Conservation (phyloP, 2,329 filamentous ascomycete genomes). For the Xylariaceae sp. region DNA sequence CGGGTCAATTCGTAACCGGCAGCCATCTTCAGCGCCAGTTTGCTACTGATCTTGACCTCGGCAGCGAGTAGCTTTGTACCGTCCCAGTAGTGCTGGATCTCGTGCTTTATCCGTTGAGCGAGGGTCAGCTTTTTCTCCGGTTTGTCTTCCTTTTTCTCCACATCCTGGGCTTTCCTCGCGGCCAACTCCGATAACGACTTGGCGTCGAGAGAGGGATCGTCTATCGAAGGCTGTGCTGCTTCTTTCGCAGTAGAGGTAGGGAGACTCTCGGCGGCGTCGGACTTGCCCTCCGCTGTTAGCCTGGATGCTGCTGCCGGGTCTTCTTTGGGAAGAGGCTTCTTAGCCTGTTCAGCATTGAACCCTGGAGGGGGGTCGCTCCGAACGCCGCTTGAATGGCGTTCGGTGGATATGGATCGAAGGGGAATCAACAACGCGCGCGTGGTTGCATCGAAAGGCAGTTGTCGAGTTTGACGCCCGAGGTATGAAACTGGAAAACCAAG, state of each 20-base stretch:
- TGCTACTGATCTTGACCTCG: constrained; percentile 88
- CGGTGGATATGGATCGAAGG: constrained; percentile 51
- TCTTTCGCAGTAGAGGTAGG: constrained; percentile 19
- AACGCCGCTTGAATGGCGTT: constrained; percentile 48
- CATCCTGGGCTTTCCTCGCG: constrained; percentile 55
- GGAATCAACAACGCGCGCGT: constrained; percentile 55
- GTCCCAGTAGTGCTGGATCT: constrained; percentile 94
- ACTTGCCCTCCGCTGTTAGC: constrained; percentile 29
- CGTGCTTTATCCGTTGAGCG: constrained; percentile 91
- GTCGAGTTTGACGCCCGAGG: constrained; percentile 42
- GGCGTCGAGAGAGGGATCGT: constrained; percentile 33
- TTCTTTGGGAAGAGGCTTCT: constrained; percentile 69
- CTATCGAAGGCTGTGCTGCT: constrained; percentile 25
- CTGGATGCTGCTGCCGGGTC: constrained; percentile 30
- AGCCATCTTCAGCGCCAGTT: constrained; percentile 92
- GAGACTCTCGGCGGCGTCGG: constrained; percentile 27
- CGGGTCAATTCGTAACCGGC: constrained; percentile 94
- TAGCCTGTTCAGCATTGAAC: constrained; percentile 85
- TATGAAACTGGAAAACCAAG: constrained; percentile 42
- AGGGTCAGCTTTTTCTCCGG: constrained; percentile 82
- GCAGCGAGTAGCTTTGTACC: constrained; percentile 90
- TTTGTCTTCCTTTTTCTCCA: constrained; percentile 62
- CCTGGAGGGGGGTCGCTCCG: constrained; percentile 72
- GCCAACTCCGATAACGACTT: constrained; percentile 56
- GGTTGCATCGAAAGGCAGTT: constrained; percentile 40